phyloP scores from a whole-genome alignment of 495 filamentous ascomycete genomes.

The Xylaria cubensis region DNA sequence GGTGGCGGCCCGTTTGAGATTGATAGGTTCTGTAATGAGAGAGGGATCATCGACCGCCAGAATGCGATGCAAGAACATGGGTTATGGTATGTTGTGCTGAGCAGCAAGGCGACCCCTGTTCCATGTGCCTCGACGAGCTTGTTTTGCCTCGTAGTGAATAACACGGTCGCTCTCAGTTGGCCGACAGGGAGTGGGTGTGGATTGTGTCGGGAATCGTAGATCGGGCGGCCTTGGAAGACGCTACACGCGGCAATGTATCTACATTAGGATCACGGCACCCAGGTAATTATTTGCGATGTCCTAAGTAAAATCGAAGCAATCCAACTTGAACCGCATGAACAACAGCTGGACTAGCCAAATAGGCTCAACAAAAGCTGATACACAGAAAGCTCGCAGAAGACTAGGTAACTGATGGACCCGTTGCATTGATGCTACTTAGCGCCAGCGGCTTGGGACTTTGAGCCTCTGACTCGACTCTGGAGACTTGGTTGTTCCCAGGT shows the following conservation, averaged over 20 bases:
- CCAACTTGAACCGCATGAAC: constrained; percentile 29
- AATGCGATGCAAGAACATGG: constrained; percentile 40
- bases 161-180: constrained; percentile 23
- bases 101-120: constrained; percentile 37
- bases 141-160: constrained; percentile 27
- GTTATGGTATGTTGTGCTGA: constrained; percentile 24
- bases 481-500: background rate
- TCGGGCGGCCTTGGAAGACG: background rate
- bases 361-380: constrained; percentile 31
- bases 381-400: constrained; percentile 11
- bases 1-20: constrained; percentile 41
- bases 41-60: constrained; percentile 57
- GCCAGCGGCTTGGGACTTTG: constrained; percentile 11
- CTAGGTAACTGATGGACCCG: background rate
- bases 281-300: background rate
- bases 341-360: constrained; percentile 19
- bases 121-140: constrained; percentile 24
- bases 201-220: constrained; percentile 25
- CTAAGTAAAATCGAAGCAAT: constrained; percentile 25
- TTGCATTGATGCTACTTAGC: constrained; percentile 28
- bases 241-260: background rate
- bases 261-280: background rate
- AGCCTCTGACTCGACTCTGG: background rate
- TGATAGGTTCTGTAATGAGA: constrained; percentile 52
- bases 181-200: constrained; percentile 27